Base-by-base conservation (phyloP, 179 eudicot genomes). In the Gypsophila paniculata region DNA sequence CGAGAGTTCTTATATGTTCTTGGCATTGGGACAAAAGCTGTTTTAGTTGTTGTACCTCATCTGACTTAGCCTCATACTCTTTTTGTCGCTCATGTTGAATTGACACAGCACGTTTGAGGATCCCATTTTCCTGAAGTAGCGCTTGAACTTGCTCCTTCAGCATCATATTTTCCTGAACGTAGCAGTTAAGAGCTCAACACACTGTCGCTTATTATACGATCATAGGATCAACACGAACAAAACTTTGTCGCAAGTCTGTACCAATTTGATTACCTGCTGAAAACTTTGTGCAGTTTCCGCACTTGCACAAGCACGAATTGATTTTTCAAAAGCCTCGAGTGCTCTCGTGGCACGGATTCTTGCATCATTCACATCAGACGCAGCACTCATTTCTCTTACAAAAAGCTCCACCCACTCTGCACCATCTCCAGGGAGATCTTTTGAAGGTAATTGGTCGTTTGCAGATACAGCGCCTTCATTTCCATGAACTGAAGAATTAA, bases 381-480 rank as follows among this genome's bases (percentile, higher is more conserved):
- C 80, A 60, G 73, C 75, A 26, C 75, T 71, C 84, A 83, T 83
- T 74, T 83, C 86, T 38, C 65, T 78, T n/a, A 83, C 86, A 70
- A 83, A 81, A 61, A 72, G 80, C 63, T 83, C 84, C 68, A 83
- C 86, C 86, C 86, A 83, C 78, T 81, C 78, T 10, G 80, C 80
- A 58, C 80, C 86, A 71, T 81, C 77, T 23, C 38, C 4, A 32
- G 80, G 69, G 22, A 72, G 52, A 71, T 59, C 77, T 62, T 65
- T 65, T 23, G 80, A 61, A 55, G 72, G 72, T 72, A 36, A 22
- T 21, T 39, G 67, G 25, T 75, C 80, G 26, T 72, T 42, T 34
- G 78, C 58, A 34, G 78, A 58, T 51, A 23, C 72, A 52, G 61
- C 69, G 48, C 58, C 81, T 74, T 42, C 71, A 52, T 76, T 59